These are phyloP conservation scores for Musa troglodytarum DNA, from an alignment of 176 grass and related monocot genomes.

Conservation along the genomic window DNA sequence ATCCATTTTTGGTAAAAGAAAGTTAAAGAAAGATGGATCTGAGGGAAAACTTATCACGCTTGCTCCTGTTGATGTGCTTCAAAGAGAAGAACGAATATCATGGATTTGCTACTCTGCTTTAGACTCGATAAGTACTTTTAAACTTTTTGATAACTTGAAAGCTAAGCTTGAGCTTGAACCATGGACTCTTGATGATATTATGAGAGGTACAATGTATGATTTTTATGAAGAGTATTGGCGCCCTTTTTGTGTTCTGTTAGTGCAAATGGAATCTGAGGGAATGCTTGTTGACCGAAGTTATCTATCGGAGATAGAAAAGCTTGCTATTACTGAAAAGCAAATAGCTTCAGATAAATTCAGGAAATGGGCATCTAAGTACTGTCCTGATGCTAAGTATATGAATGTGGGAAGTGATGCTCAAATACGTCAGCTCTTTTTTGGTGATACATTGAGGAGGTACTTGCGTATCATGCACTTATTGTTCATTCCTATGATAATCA, in stretches of 20 bases:
- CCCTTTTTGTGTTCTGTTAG: constrained; percentile 61
- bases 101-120: constrained; percentile 89
- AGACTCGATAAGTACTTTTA: constrained; percentile 77
- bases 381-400: constrained; percentile 90
- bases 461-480: not conserved
- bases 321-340: constrained; percentile 60
- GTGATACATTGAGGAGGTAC: constrained; percentile 64
- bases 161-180: constrained; percentile 41
- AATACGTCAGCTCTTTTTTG: constrained; percentile 81
- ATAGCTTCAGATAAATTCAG: constrained; percentile 61
- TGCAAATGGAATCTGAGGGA: constrained; percentile 82
- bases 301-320: constrained; percentile 72
- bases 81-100: constrained; percentile 63
- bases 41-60: constrained; percentile 59
- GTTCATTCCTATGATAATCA: not conserved
- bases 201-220: constrained; percentile 67
- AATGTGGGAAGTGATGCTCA: constrained; percentile 87
- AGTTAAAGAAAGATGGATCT: constrained; percentile 71
- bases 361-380: constrained; percentile 78
- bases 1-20: constrained; percentile 91
- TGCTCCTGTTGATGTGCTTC: constrained; percentile 58
- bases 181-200: constrained; percentile 51
- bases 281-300: constrained; percentile 66
- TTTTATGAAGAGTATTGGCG: constrained; percentile 88
- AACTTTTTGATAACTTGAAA: constrained; percentile 78